phyloP scores from a whole-genome alignment of 106 monocot genomes.

The Apostasia shenzhenica region DNA sequence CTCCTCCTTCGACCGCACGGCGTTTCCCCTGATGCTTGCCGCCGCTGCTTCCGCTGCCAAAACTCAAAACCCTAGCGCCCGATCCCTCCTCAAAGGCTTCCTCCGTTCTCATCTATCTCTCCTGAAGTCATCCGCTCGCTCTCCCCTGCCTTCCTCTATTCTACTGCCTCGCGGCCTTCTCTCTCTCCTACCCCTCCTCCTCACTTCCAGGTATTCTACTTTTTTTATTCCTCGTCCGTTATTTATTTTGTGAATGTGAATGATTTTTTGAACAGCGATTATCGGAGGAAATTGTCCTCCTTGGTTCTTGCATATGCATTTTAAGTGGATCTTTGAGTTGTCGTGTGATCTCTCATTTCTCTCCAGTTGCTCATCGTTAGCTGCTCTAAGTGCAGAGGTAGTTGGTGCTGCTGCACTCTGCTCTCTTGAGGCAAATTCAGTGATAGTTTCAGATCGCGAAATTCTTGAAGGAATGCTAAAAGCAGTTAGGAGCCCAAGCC shows the following conservation, averaged over 20 bases:
- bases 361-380: conserved; percentile 30
- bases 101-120: conserved; percentile 18
- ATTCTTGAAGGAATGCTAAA: conserved; percentile 23
- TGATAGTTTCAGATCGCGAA: conserved; percentile 27
- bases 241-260: neutral
- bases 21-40: conserved; percentile 35
- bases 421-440: conserved; percentile 32
- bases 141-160: conserved; percentile 1
- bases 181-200: conserved; percentile 42
- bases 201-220: conserved; percentile 18
- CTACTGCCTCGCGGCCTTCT: conserved; percentile 27
- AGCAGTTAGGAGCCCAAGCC: conserved; percentile 23
- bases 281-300: too few relatives aligned
- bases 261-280: neutral
- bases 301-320: too few relatives aligned
- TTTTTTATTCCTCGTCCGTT: neutral
- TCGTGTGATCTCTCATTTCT: neutral
- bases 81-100: conserved; percentile 17
- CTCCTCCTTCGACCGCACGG: conserved; percentile 17
- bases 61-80: conserved; percentile 7
- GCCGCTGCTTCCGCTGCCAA: conserved; percentile 22
- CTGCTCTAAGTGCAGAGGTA: conserved; percentile 31
- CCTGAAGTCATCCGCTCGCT: conserved; percentile 4
- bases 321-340: too few relatives aligned
- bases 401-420: conserved; percentile 37